These are phyloP conservation scores for Lotus japonicus DNA, from an alignment of 306 rosid species.

Conservation along the genomic window DNA sequence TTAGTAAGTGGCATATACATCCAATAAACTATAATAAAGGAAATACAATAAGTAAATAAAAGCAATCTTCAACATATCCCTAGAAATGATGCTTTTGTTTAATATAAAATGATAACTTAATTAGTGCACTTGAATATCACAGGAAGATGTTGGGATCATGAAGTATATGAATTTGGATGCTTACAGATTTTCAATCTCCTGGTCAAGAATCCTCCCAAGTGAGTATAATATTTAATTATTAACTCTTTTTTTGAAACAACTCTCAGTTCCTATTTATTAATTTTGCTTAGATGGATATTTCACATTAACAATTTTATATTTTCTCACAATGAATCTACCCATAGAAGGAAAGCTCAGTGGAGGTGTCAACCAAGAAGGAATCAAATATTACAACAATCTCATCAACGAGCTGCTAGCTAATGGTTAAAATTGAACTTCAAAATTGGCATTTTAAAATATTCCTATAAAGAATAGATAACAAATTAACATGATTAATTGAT, in stretches of 20 bases:
- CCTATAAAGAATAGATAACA: no score
- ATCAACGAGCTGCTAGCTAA: conserved; percentile 42
- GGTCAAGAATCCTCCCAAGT: conserved; percentile 69
- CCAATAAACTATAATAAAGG: no score
- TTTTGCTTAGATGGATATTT: not conserved
- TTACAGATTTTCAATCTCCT: conserved; percentile 61
- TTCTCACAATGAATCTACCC: not conserved
- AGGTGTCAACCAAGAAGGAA: conserved; percentile 47
- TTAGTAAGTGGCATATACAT: no score
- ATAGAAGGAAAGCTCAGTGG: conserved; percentile 50
- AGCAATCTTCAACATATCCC: no score
- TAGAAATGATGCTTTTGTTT: no score
- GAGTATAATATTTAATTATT: not conserved
- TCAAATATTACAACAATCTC: conserved; percentile 49
- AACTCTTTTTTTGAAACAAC: no score
- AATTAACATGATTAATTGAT: not conserved
- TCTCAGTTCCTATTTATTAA: not conserved
- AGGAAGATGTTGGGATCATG: conserved; percentile 64
- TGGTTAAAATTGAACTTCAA: conserved; percentile 18
- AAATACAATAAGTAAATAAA: no score
- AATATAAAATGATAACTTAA: not conserved
- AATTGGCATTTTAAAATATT: no score
- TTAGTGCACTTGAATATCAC: not conserved
- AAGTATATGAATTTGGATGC: conserved; percentile 50
- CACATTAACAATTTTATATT: not conserved